Base-by-base conservation (phyloP, 2,329 filamentous ascomycete genomes). In the Pseudogymnoascus destructans region DNA sequence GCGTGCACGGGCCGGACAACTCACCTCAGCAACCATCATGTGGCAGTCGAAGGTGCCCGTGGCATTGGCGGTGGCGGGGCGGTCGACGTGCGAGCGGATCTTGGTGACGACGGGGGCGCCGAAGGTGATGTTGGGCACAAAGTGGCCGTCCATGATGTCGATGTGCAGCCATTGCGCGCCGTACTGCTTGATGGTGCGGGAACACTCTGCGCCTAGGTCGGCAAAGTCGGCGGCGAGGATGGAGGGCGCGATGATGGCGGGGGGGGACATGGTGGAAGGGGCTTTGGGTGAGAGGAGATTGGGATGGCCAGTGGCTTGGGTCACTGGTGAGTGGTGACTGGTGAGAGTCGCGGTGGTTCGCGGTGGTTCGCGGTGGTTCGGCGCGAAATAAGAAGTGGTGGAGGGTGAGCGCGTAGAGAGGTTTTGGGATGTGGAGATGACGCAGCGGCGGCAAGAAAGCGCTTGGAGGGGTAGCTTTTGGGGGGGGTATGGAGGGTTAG, bases 11-110 rank as follows among this genome's bases (percentile, higher is more conserved):
- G 25, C 10, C 25, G 46, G 46, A 52, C 6, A 33, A 9, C 73
- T 65, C 78, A 92, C 89, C 86, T 98, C 92, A 67, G 89, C 84
- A 70, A 98, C 95, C 93, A 98, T 98, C 93, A 98, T 97, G 74
- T 98, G 93, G 79, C 93, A 98, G 74, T 98, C 93, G 71, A 98
- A 98, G 11, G 92, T 97, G 62, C 93, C 93, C 66, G 85, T 87
- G 57, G 87, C 90, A 64, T 86, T 77, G 32, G 79, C 79, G 57
- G 79, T 75, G 38, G 77, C 77, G 2, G 90, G 91, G 65, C 79
- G 79, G 59, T 89, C 85, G 66, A 98, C 91, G 67, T 95, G 87
- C 49, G 81, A 78, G 62, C 93, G 84, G 67, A 98, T 93, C 77
- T 92, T 95, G 65, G 89, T 92, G 49, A 98, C 93, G 35, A 98